phyloP scores from a whole-genome alignment of 2,329 filamentous ascomycete species.

The Rhexocercosporidium sp. region DNA sequence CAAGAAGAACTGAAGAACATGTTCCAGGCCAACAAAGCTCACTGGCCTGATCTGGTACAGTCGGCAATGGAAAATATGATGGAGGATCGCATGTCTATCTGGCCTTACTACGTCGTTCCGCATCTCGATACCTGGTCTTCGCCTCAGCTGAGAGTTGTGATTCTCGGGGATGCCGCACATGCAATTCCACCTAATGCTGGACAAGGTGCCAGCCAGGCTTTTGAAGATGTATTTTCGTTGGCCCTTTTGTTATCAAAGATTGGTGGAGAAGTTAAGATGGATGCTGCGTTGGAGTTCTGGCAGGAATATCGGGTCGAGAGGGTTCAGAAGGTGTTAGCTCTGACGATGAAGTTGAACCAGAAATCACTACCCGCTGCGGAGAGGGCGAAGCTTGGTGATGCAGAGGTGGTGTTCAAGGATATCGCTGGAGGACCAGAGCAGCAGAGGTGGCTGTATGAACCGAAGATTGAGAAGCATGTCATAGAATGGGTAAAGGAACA shows the following conservation, averaged over 20 bases:
- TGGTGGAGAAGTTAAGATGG: conserved; percentile 32
- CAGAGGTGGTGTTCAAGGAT: conserved; percentile 27
- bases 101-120: conserved; percentile 53
- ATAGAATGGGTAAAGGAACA: conserved; percentile 7
- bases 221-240: conserved; percentile 53
- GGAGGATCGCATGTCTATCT: conserved; percentile 47
- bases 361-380: conserved; percentile 49
- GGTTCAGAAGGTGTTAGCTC: conserved; percentile 51
- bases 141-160: conserved; percentile 44
- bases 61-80: conserved; percentile 44
- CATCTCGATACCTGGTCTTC: conserved; percentile 50
- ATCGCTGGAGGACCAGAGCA: conserved; percentile 36
- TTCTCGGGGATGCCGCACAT: conserved; percentile 55
- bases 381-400: conserved; percentile 34
- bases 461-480: conserved; percentile 15
- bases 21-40: conserved; percentile 41
- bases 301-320: conserved; percentile 53
- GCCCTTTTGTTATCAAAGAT: conserved; percentile 46
- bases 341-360: conserved; percentile 55
- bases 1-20: conserved; percentile 46
- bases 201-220: conserved; percentile 49
- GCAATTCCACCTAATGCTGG: conserved; percentile 52
- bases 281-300: conserved; percentile 49
- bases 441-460: conserved; percentile 48
- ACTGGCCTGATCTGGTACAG: conserved; percentile 47